phyloP scores from a whole-genome alignment of 2,329 filamentous ascomycete species.

The Pezicula neosporulosa region DNA sequence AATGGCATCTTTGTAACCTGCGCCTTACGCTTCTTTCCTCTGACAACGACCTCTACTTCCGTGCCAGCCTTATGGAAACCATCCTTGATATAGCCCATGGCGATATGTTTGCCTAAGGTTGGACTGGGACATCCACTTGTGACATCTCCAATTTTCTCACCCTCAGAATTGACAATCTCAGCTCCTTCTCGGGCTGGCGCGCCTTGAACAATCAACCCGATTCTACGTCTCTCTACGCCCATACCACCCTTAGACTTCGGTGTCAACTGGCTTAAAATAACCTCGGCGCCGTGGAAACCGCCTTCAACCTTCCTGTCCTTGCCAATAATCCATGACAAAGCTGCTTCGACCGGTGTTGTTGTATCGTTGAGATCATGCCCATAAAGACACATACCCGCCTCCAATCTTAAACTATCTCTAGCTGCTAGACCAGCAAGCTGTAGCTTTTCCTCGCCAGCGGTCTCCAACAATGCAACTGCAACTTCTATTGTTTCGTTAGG shows the following conservation, averaged over 20 bases:
- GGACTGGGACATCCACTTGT: constrained; percentile 92
- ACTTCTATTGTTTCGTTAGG: constrained; percentile 60
- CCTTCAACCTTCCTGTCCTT: constrained; percentile 66
- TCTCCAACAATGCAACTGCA: constrained; percentile 53
- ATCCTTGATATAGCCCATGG: constrained; percentile 79
- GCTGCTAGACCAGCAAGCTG: constrained; percentile 86
- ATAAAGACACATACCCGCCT: constrained; percentile 99
- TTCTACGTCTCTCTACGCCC: constrained; percentile 67
- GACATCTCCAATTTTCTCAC: constrained; percentile 69
- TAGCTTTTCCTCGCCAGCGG: constrained; percentile 56
- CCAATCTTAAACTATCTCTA: constrained; percentile 85
- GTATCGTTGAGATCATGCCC: constrained; percentile 91
- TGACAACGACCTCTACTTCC: constrained; percentile 59
- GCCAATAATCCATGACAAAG: constrained; percentile 77
- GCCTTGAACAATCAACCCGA: constrained; percentile 80
- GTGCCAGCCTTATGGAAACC: constrained; percentile 68
- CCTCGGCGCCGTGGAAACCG: constrained; percentile 81
- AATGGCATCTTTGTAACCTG: constrained; percentile 70
- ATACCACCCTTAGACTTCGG: constrained; percentile 68
- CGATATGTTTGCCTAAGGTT: constrained; percentile 83
- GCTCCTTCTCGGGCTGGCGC: constrained; percentile 89
- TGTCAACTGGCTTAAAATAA: constrained; percentile 74
- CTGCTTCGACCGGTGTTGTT: constrained; percentile 65
- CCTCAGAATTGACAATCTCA: constrained; percentile 63
- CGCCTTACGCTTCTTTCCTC: constrained; percentile 64